Evolutionary conservation across 805 yeast genomes (phyloP).

Genomic region (Ogataea neopini): DNA sequence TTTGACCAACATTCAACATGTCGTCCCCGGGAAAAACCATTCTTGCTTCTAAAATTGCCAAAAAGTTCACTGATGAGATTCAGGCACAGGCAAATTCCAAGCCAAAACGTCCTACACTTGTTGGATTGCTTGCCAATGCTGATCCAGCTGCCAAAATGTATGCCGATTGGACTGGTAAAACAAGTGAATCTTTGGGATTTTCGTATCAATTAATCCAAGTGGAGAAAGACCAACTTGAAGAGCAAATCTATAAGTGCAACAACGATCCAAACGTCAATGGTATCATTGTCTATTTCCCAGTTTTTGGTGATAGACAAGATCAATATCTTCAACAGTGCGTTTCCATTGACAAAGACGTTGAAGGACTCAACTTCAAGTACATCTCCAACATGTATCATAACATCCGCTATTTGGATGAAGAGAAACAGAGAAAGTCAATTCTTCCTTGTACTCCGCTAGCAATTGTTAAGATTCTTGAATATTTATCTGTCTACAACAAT

Average conservation of each 20-base stretch:
- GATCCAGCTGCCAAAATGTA: conserved; percentile 97
- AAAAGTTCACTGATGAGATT: conserved; percentile 75
- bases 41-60: conserved; percentile 85
- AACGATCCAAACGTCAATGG: conserved; percentile 77
- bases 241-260: conserved; percentile 79
- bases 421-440: conserved; percentile 70
- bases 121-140: conserved; percentile 86
- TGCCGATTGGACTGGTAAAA: conserved; percentile 94
- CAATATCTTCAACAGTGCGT: conserved; percentile 94
- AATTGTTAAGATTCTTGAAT: conserved; percentile 88
- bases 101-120: conserved; percentile 65
- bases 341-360: conserved; percentile 90
- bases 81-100: conserved; percentile 54
- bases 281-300: conserved; percentile 97
- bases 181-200: conserved; percentile 84
- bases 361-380: conserved; percentile 88
- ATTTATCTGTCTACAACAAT: conserved; percentile 81
- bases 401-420: conserved; percentile 74
- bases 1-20: conserved; percentile 7
- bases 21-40: conserved; percentile 70
- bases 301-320: conserved; percentile 92
- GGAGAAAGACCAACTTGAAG: conserved; percentile 80
- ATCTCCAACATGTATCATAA: conserved; percentile 96
- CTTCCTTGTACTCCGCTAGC: conserved; percentile 97
- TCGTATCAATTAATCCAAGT: conserved; percentile 73